phyloP scores from a whole-genome alignment of 1,284 basidiomycete genomes.

The Microbotryomycetes sp. region DNA sequence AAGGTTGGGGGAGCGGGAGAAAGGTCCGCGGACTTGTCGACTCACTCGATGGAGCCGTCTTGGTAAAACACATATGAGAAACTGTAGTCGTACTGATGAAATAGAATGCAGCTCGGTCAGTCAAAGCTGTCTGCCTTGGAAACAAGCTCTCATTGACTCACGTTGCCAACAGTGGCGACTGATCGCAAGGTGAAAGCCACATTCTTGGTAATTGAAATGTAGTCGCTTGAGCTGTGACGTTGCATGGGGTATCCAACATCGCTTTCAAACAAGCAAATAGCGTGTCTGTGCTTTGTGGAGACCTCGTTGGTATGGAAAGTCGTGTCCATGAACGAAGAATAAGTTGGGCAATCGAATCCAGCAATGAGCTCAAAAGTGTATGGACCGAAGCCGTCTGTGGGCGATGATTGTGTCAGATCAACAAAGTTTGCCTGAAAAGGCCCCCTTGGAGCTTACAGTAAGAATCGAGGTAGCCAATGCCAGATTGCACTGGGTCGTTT shows the following conservation, averaged over 20 bases:
- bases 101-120: slow-evolving; percentile 32
- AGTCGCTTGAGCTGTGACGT: slow-evolving; percentile 36
- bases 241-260: slow-evolving; percentile 38
- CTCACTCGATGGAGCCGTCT: slow-evolving; percentile 40
- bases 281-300: slow-evolving; percentile 35
- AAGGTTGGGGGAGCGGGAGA: background rate
- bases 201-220: slow-evolving; percentile 40
- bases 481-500: slow-evolving; percentile 36
- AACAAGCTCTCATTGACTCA: background rate
- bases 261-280: slow-evolving; percentile 41
- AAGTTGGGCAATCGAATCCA: slow-evolving; percentile 39
- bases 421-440: background rate
- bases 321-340: slow-evolving; percentile 34
- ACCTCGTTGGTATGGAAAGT: slow-evolving; percentile 40
- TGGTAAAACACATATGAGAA: slow-evolving; percentile 40
- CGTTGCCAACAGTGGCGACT: slow-evolving; percentile 39
- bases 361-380: slow-evolving; percentile 38
- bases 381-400: slow-evolving; percentile 36
- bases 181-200: slow-evolving; percentile 38
- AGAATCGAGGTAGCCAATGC: slow-evolving; percentile 32
- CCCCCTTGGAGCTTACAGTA: slow-evolving; percentile 2
- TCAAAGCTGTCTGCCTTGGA: background rate
- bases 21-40: slow-evolving; percentile 41
- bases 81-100: slow-evolving; percentile 37
- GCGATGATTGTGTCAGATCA: background rate